Percentiles rank a stretch among this genome's conserved stretches.
phyloP scores from a whole-genome alignment of 2,329 filamentous ascomycete genomes.

The Colletotrichum sp. region DNA sequence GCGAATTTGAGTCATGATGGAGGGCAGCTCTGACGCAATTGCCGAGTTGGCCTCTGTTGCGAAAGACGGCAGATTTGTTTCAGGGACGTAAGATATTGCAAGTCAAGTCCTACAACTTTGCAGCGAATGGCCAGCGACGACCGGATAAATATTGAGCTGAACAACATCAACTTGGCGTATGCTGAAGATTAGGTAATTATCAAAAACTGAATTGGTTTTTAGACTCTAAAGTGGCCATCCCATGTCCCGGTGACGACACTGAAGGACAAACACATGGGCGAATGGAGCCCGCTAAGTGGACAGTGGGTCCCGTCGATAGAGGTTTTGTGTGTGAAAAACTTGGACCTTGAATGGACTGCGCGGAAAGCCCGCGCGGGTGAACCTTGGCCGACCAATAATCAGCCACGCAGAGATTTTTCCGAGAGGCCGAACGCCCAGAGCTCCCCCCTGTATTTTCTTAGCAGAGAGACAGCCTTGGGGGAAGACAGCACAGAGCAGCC shows the following conservation, averaged over 20 bases:
- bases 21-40: constrained; percentile 9
- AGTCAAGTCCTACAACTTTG: not conserved
- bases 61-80: not conserved
- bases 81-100: constrained; percentile 11
- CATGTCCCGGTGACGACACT: not conserved
- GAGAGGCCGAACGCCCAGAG: not conserved
- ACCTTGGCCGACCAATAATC: constrained; percentile 4
- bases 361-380: constrained; percentile 2
- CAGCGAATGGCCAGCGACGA: not conserved
- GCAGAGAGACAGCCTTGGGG: not conserved
- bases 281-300: constrained; percentile 19
- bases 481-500: not conserved
- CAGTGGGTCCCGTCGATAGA: not conserved
- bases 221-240: not conserved
- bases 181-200: not conserved
- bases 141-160: not conserved
- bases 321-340: not conserved
- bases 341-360: not conserved
- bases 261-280: constrained; percentile 12
- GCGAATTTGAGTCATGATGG: constrained; percentile 17
- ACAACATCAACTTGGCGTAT: not conserved
- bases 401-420: constrained; percentile 9
- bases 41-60: not conserved
- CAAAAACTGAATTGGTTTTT: not conserved
- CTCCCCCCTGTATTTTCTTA: not conserved